Conservation (phyloP, 129 eudicot genomes). For the Flaveria brownii region DNA sequence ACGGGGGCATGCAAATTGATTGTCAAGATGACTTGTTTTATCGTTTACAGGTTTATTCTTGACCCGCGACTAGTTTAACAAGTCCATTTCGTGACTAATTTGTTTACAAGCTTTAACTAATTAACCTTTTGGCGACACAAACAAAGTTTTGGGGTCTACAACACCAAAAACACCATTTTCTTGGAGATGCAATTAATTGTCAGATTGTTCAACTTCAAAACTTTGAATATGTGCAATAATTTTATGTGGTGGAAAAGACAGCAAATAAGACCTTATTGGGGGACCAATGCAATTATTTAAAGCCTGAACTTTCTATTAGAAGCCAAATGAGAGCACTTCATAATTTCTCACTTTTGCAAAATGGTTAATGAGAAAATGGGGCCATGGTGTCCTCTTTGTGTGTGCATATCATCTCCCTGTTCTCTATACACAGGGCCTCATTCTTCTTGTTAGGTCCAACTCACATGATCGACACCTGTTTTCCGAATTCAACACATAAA, state of each 20-base stretch:
- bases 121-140: constrained; percentile 18
- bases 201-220: constrained; percentile 29
- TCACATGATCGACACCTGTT: constrained; percentile 35
- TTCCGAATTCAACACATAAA: constrained; percentile 27
- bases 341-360: constrained; percentile 25
- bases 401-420: constrained; percentile 32
- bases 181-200: constrained; percentile 1
- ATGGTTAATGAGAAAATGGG: constrained; percentile 16
- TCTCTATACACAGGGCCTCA: constrained; percentile 40
- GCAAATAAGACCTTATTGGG: constrained; percentile 21
- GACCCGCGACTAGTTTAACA: neutral
- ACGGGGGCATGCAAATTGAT: too few relatives aligned
- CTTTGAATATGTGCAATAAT: constrained; percentile 2
- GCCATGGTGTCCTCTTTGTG: constrained; percentile 35
- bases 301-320: constrained; percentile 29
- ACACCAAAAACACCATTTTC: constrained; percentile 19
- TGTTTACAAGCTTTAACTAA: neutral
- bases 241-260: constrained; percentile 10
- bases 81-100: neutral
- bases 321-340: constrained; percentile 19
- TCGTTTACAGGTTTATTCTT: neutral
- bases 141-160: constrained; percentile 32
- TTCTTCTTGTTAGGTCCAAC: constrained; percentile 34
- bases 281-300: constrained; percentile 36
- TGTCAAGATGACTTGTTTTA: too few relatives aligned